Evolutionary conservation across 202 grass and related monocot species (phyloP).

Genomic region (Hordeum pubiflorum): DNA sequence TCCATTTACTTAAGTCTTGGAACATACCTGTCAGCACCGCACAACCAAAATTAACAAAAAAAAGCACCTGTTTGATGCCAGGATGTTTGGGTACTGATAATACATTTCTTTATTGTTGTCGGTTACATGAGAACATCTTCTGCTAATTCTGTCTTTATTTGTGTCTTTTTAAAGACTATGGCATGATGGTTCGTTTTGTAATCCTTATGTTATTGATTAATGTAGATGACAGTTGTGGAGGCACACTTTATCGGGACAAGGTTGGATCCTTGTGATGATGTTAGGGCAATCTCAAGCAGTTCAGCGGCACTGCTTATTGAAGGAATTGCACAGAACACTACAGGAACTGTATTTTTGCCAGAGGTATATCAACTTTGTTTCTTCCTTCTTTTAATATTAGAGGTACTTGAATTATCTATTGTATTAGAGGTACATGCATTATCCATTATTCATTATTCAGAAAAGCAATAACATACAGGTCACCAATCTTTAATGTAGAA

Average conservation of each 20-base stretch:
- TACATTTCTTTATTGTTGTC: neutral
- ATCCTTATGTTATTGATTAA: slow-evolving; percentile 18
- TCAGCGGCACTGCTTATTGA: slow-evolving; percentile 54
- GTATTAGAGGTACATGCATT: neutral
- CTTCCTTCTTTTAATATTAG: neutral
- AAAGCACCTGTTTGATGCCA: neutral
- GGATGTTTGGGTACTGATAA: neutral
- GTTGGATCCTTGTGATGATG: slow-evolving; percentile 46
- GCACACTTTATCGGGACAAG: slow-evolving; percentile 60
- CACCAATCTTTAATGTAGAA: neutral
- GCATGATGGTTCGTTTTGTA: slow-evolving; percentile 18
- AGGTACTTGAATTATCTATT: neutral
- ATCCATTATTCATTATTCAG: slow-evolving; percentile 5
- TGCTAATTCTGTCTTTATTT: neutral
- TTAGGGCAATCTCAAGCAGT: slow-evolving; percentile 36
- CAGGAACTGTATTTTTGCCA: slow-evolving; percentile 69
- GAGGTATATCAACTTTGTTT: slow-evolving; percentile 41
- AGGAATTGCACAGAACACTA: slow-evolving; percentile 92
- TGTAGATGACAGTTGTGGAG: slow-evolving; percentile 89
- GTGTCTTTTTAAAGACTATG: neutral
- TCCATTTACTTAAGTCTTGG: neutral
- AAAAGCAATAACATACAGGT: neutral
- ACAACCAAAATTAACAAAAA: neutral
- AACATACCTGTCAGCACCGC: neutral
- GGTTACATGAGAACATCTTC: slow-evolving; percentile 4